phyloP scores from a whole-genome alignment of 2,329 filamentous ascomycete genomes.

The Botrytis porri region DNA sequence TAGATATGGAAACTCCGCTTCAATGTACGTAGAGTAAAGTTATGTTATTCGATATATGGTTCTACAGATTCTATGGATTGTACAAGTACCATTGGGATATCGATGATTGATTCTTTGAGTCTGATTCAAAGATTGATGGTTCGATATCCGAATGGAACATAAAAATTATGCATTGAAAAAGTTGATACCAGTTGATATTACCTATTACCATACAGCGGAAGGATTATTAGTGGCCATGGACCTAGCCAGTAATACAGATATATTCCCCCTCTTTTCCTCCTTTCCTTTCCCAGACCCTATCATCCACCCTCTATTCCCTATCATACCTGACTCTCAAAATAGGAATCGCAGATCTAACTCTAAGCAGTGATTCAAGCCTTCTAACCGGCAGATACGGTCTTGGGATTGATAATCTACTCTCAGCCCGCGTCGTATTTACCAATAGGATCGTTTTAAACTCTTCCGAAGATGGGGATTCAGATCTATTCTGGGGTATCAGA shows the following conservation, averaged over 20 bases:
- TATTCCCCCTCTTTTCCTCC: not conserved
- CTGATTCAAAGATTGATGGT: not conserved
- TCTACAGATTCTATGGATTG: not conserved
- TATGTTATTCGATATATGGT: not conserved
- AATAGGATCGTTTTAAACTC: not conserved
- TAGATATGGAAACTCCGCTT: not conserved
- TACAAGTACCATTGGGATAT: not conserved
- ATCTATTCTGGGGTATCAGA: not conserved
- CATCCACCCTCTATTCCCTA: not conserved
- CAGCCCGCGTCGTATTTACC: not conserved
- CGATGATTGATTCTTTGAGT: not conserved
- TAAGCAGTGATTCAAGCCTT: not conserved
- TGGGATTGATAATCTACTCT: not conserved
- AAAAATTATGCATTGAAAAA: not conserved
- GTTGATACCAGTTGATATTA: accelerated
- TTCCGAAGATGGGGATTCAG: not conserved
- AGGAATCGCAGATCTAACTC: not conserved
- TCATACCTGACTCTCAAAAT: not conserved
- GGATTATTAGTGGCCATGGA: not conserved
- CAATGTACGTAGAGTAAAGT: not conserved
- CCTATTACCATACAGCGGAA: not conserved
- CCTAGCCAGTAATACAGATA: not conserved
- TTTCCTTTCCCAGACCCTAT: not conserved
- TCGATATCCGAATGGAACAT: not conserved
- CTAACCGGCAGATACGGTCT: not conserved